Conservation (phyloP, 2,329 filamentous ascomycete species). For the Penicillium corylophilum region DNA sequence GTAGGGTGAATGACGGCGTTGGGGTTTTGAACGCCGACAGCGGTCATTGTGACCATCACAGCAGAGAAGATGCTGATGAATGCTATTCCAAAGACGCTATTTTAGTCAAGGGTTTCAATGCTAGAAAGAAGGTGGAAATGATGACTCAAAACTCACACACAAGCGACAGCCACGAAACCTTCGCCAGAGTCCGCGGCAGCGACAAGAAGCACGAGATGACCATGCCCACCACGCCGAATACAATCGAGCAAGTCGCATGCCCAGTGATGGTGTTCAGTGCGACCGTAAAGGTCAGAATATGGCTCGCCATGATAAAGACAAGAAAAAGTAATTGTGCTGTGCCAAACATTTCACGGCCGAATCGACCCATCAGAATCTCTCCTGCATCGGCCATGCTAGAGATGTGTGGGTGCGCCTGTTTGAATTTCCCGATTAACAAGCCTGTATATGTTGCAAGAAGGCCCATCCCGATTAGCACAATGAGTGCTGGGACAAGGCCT, state of each 20-base stretch:
- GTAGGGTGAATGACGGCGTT: conserved; percentile 34
- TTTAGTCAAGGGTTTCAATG: neutral
- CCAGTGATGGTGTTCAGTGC: conserved; percentile 63
- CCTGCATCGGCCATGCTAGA: conserved; percentile 68
- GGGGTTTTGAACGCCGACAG: conserved; percentile 54
- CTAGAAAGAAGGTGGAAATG: too few species aligned
- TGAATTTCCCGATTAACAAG: conserved; percentile 59
- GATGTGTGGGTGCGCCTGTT: conserved; percentile 56
- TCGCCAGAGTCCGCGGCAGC: conserved; percentile 60
- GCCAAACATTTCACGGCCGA: conserved; percentile 60
- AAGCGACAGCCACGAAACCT: conserved; percentile 59
- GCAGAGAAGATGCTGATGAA: conserved; percentile 63
- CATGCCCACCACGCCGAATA: conserved; percentile 58
- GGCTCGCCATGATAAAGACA: conserved; percentile 66
- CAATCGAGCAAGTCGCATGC: conserved; percentile 60
- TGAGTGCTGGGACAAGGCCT: conserved; percentile 47
- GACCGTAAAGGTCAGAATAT: conserved; percentile 67
- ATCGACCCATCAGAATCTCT: conserved; percentile 55
- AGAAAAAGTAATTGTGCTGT: conserved; percentile 61
- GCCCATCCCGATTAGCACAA: too few species aligned
- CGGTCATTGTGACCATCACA: conserved; percentile 65
- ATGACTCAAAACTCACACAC: conserved; percentile 40
- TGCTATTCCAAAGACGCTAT: conserved; percentile 32
- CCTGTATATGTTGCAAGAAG: conserved; percentile 53
- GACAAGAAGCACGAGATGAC: conserved; percentile 57